Conservation (phyloP, 1,139 yeast species). For the Debaryomyces subglobosus region DNA sequence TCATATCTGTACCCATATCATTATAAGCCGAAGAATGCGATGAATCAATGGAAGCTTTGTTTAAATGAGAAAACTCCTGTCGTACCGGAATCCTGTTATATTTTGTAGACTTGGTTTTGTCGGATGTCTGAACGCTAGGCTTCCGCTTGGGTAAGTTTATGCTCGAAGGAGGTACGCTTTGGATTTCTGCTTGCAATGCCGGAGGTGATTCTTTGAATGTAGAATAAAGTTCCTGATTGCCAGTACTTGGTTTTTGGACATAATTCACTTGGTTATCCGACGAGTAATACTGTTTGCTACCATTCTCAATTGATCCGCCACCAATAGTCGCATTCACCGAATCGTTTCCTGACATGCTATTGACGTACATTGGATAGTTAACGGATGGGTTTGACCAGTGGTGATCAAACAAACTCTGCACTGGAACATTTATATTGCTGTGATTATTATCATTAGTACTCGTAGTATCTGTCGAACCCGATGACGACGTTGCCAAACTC, state of each 20-base stretch:
- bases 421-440: not conserved
- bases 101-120: slow-evolving; percentile 3
- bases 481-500: not conserved
- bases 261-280: slow-evolving; percentile 3
- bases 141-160: slow-evolving; percentile 8
- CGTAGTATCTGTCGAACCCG: not conserved
- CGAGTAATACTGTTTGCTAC: not conserved
- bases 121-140: slow-evolving; percentile 1
- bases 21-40: not conserved
- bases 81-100: slow-evolving; percentile 2
- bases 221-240: not conserved
- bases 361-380: not conserved
- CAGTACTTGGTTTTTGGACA: not conserved
- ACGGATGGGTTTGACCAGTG: not conserved
- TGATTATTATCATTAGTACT: not conserved
- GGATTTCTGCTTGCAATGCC: not conserved
- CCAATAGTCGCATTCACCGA: not conserved
- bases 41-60: not conserved
- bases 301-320: not conserved
- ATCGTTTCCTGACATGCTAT: not conserved
- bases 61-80: not conserved
- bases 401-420: slow-evolving; percentile 5
- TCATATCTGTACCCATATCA: slow-evolving; percentile 1
- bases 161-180: not conserved
- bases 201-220: not conserved